Evolutionary conservation across 225 moss, liverwort and hornwort genomes (phyloP), one percentile per base, ranked within the genome.

Genomic region (Polytrichum commune): DNA sequence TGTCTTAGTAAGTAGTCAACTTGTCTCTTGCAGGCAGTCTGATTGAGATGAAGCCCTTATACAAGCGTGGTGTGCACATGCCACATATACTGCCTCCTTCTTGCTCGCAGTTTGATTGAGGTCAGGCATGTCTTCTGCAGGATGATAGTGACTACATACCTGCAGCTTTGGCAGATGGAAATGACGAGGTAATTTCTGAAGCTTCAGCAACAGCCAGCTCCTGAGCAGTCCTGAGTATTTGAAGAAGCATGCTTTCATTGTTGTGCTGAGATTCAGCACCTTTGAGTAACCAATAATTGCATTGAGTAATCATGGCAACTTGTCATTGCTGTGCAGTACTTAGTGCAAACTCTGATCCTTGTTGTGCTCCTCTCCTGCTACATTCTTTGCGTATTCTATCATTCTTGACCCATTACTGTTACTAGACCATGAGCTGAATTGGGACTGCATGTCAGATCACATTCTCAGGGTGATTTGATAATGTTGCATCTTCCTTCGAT

Each of bases 121-220:
- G 85, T 89, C 78, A 72, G 81, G 73, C 75, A 68, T 88, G 83
- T 82, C 80, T 83, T 69, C 81, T 86, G 93, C 90, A 93, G 91
- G 93, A 89, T 86, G 95, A 95, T 80, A 69, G 71, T 85, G 95
- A 95, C 46, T 93, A 93, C 78, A 79, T 88, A 68, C 93, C 93
- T 75, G 75, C 81, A 78, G 77, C 85, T 70, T 23, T 74, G 9
- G 83, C 76, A 76, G 93, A 91, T 69, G 90, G 74, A 79, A 79
- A 72, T 70, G 91, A 87, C 70, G 93, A 95, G 95, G 93, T 95
- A 95, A 82, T 68, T 65, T 82, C 54, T 33, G 64, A 74, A 76
- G 78, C 75, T 75, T 72, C 83, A 77, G 64, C 84, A 79, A 71
- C 75, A 76, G 29, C 82, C 77, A 67, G 25, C 63, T 68, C 23